Evolutionary conservation across 208 protist genomes (phyloP), one percentile per base, ranked within the genome.

Genomic region (Wallacemonas sp.): DNA sequence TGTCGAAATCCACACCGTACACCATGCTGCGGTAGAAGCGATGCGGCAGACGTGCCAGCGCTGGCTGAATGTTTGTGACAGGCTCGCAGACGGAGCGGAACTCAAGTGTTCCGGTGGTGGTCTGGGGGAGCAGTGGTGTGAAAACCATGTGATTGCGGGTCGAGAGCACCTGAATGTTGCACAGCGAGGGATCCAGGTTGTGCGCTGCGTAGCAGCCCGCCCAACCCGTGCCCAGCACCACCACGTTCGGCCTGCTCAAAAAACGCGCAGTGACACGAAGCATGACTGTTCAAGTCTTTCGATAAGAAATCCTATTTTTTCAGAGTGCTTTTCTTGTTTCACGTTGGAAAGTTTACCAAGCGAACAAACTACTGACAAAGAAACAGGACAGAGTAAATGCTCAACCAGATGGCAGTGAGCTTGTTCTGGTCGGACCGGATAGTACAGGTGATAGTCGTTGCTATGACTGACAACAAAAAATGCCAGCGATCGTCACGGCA

Each of bases 141-240:
- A 98, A 97, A n/a, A 98, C 81, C 71, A 97, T 95, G 78, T 98
- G 93, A 63, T 98, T 98, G 36, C 91, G 78, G 9, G 85, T 83
- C 3, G 90, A 96, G 56, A 97, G 68, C 46, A 97, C 80, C 26
- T 90, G 65, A 30, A 98, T 87, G 68, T 97, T 89, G 79, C 84
- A 97, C 58, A 81, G 52, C 2, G 75, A 80, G 2, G 86, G 74
- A 64, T 98, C 76, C 21, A 97, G 52, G 33, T 82, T 68, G 63
- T 84, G 82, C 23, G 88, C 68, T 30, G 93, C 74, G 72, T 93
- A 92, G 56, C 79, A 87, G 56, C 91, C 92, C 1, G 80, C 92
- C 95, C 95, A 98, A 14, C 95, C 95, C 30, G 87, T 92, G 27
- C 95, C 95, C 1, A 98, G 67, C 8, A 98, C 79, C 17, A 97